Conservation (phyloP, 1,139 yeast genomes). For the Pneumocystis murina region DNA sequence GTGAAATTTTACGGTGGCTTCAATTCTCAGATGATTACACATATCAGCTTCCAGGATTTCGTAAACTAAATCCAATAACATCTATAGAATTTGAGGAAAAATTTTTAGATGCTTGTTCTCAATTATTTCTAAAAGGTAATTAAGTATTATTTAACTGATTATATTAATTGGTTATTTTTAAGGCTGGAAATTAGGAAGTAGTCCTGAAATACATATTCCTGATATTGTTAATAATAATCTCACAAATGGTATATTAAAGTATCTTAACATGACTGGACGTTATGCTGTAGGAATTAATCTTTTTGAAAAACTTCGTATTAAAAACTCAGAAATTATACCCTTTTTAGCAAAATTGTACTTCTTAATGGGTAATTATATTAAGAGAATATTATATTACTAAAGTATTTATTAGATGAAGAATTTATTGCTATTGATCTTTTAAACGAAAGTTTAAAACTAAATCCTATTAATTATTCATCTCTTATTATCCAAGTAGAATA, state of each 20-base stretch:
- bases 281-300: constrained; percentile 44
- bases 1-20: constrained; percentile 56
- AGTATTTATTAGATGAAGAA: constrained; percentile 44
- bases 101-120: constrained; percentile 47
- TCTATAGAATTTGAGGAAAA: constrained; percentile 30
- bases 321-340: constrained; percentile 39
- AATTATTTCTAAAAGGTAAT: constrained; percentile 49
- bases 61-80: constrained; percentile 44
- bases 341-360: constrained; percentile 49
- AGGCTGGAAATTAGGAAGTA: constrained; percentile 40
- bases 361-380: constrained; percentile 13
- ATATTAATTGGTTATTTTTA: neutral
- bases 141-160: neutral
- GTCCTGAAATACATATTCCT: constrained; percentile 50
- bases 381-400: neutral
- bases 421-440: constrained; percentile 58
- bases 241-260: constrained; percentile 56
- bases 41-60: constrained; percentile 44
- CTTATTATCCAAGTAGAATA: constrained; percentile 54
- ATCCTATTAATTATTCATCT: constrained; percentile 49
- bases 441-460: constrained; percentile 41
- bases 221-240: constrained; percentile 55
- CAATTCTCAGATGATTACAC: constrained; percentile 56
- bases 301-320: constrained; percentile 31
- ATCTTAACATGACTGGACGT: constrained; percentile 50